Percentiles rank a stretch among this genome's conserved stretches.
Conservation (phyloP, 169 alveolate species). For the Eimeria tenella region DNA sequence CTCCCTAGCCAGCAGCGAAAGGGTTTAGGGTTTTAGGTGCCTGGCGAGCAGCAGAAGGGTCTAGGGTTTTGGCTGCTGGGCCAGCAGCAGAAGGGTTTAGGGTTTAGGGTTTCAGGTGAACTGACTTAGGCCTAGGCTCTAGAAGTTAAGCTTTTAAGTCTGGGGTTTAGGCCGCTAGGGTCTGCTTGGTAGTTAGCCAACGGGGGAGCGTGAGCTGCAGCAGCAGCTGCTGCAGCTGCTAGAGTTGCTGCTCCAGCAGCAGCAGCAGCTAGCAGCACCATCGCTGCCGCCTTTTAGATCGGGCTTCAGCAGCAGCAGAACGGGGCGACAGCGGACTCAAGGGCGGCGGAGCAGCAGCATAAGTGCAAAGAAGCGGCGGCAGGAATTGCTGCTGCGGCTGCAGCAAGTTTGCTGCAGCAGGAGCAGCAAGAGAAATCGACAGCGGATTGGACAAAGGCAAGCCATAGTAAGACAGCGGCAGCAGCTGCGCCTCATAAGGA, state of each 20-base stretch:
- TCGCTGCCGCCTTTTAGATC: background rate
- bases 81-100: background rate
- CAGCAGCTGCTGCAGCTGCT: constrained; percentile 6
- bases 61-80: no score
- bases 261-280: background rate
- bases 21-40: background rate
- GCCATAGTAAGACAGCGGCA: background rate
- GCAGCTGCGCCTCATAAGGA: background rate
- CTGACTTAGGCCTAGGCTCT: background rate
- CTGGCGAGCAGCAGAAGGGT: background rate
- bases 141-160: background rate
- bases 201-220: background rate
- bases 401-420: constrained; percentile 15
- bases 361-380: background rate
- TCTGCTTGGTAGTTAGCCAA: background rate
- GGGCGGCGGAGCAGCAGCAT: background rate
- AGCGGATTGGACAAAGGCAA: background rate
- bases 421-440: background rate
- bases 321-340: background rate
- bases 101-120: background rate
- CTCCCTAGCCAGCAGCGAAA: no score
- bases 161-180: background rate
- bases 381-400: constrained; percentile 22
- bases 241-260: background rate
- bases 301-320: background rate